Conservation (phyloP, 306 rosid species). For the Glycine tomentella region DNA sequence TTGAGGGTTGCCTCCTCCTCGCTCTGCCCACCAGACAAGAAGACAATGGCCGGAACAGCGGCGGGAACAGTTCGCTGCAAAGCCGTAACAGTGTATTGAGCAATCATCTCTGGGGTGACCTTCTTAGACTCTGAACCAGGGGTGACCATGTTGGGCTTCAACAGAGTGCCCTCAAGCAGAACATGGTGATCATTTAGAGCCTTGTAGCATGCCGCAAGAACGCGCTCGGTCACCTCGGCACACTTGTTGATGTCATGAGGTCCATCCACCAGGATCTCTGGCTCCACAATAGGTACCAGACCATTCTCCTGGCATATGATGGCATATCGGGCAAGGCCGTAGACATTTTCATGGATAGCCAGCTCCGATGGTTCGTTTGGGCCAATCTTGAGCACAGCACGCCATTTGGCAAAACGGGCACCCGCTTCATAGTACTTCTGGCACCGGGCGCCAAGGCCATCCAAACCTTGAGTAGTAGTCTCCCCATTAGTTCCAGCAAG, state of each 20-base stretch:
- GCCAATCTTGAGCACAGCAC: constrained; percentile 83
- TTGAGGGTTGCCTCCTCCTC: constrained; percentile 84
- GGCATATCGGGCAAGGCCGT: constrained; percentile 81
- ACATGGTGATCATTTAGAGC: constrained; percentile 81
- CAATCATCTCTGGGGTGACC: constrained; percentile 70
- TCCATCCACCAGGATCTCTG: constrained; percentile 84
- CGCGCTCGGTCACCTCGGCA: constrained; percentile 76
- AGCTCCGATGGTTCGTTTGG: constrained; percentile 76
- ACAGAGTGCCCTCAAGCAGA: constrained; percentile 76
- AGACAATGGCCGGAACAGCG: constrained; percentile 76
- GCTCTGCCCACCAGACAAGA: constrained; percentile 88
- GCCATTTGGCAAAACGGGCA: constrained; percentile 88
- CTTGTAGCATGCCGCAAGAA: constrained; percentile 90
- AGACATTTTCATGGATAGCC: constrained; percentile 75
- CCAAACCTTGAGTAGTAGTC: constrained; percentile 86
- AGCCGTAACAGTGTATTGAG: constrained; percentile 68
- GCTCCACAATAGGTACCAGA: constrained; percentile 83
- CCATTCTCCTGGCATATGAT: constrained; percentile 83
- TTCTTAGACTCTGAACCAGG: constrained; percentile 74
- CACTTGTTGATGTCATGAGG: constrained; percentile 69
- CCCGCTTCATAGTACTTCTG: constrained; percentile 81
- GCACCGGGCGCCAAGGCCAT: constrained; percentile 74
- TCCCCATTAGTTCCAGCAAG: constrained; percentile 72
- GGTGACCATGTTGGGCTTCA: constrained; percentile 92
- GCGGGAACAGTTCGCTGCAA: constrained; percentile 72